phyloP scores from a whole-genome alignment of 306 rosid genomes.

The Argentina anserina region DNA sequence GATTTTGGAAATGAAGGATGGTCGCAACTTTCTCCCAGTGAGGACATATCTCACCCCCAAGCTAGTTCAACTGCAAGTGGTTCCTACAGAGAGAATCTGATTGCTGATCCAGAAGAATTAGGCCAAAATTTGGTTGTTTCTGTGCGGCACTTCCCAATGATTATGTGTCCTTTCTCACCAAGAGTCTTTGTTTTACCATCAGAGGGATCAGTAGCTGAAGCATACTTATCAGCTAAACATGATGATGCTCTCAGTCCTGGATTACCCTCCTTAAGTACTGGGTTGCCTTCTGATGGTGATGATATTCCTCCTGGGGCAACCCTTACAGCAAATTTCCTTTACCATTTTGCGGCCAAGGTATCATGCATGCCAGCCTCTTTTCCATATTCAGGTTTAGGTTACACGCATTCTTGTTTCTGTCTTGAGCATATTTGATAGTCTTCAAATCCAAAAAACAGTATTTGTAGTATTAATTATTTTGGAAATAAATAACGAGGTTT shows the following conservation, averaged over 20 bases:
- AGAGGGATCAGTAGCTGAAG: slow-evolving; percentile 77
- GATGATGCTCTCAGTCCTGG: slow-evolving; percentile 77
- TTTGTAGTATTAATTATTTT: background rate
- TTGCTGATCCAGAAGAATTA: slow-evolving; percentile 44
- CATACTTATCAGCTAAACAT: slow-evolving; percentile 60
- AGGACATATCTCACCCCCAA: slow-evolving; percentile 39
- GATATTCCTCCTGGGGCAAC: slow-evolving; percentile 84
- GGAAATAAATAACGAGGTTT: background rate
- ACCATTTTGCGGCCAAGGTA: slow-evolving; percentile 90
- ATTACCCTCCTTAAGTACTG: slow-evolving; percentile 82
- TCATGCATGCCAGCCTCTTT: slow-evolving; percentile 22
- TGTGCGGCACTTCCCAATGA: slow-evolving; percentile 85
- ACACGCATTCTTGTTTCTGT: background rate
- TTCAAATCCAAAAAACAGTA: background rate
- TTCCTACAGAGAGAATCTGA: slow-evolving; percentile 39
- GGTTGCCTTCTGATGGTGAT: slow-evolving; percentile 70
- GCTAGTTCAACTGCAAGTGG: slow-evolving; percentile 60
- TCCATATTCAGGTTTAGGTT: slow-evolving; percentile 14
- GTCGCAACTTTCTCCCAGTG: slow-evolving; percentile 43
- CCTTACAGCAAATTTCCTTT: slow-evolving; percentile 86
- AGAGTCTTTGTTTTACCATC: slow-evolving; percentile 95
- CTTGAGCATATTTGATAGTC: background rate
- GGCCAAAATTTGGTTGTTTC: slow-evolving; percentile 61
- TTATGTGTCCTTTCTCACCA: slow-evolving; percentile 82
- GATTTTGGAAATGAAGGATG: slow-evolving; percentile 49